A percentile compares a stretch with the other conserved stretches of the same genome.
These are phyloP conservation scores for Colletotrichum sp. DNA, from an alignment of 2,329 filamentous ascomycete species.

Conservation along the genomic window DNA sequence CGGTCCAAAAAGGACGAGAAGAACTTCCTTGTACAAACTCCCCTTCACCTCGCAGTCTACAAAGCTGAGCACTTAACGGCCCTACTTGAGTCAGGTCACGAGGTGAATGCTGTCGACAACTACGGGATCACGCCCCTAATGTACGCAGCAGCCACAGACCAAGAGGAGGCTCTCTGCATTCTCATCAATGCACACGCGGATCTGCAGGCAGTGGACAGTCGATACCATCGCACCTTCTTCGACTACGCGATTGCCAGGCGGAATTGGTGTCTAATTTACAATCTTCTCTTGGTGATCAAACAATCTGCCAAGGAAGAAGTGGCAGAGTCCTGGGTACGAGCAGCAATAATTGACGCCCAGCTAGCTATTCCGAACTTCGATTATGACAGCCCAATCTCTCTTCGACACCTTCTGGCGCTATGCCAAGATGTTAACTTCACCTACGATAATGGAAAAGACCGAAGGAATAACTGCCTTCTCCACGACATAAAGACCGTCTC, in stretches of 20 bases:
- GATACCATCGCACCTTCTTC: neutral
- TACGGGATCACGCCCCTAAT: neutral
- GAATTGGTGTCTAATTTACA: neutral
- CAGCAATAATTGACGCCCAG: neutral
- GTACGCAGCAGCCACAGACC: neutral
- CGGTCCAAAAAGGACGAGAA: neutral
- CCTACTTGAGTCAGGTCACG: neutral
- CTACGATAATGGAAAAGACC: neutral
- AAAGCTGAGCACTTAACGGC: neutral
- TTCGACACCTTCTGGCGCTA: neutral
- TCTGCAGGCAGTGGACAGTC: neutral
- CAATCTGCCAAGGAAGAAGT: accelerated
- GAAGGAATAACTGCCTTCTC: neutral
- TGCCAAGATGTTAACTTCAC: neutral
- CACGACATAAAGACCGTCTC: neutral
- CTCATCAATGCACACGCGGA: neutral
- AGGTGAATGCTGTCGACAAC: neutral
- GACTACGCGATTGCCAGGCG: neutral
- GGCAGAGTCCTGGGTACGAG: neutral
- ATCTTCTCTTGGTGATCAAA: neutral
- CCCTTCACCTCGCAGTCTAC: neutral
- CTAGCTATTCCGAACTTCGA: neutral
- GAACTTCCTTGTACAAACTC: neutral
- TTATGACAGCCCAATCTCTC: accelerated
- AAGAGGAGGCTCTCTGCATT: neutral